phyloP scores from a whole-genome alignment of 2,329 filamentous ascomycete species.

The Pseudodiploospora longispora region DNA sequence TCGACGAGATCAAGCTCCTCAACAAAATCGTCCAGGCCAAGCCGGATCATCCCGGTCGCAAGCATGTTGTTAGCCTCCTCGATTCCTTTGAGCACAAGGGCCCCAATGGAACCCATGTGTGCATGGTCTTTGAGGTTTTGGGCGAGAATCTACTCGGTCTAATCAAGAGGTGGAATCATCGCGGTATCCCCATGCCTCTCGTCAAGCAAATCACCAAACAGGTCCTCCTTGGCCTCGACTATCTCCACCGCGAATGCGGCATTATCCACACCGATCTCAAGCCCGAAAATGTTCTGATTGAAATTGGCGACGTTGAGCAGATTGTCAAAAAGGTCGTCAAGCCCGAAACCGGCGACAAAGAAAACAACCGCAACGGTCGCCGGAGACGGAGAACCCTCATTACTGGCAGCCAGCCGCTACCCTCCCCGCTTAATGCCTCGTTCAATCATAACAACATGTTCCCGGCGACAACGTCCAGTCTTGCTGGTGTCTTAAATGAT shows the following conservation, averaged over 20 bases:
- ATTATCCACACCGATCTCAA: constrained; percentile 98
- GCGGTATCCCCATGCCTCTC: constrained; percentile 89
- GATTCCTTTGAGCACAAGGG: constrained; percentile 98
- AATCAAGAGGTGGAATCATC: constrained; percentile 98
- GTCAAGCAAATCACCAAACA: constrained; percentile 99
- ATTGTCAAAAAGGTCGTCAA: constrained; percentile 96
- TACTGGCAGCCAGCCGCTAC: constrained; percentile 91
- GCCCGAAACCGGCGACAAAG: constrained; percentile 64
- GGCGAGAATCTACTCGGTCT: constrained; percentile 90
- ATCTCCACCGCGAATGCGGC: constrained; percentile 93
- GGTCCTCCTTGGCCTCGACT: constrained; percentile 89
- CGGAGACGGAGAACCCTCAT: constrained; percentile 87
- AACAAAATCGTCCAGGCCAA: constrained; percentile 96
- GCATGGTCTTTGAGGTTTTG: constrained; percentile 98
- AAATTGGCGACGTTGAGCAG: constrained; percentile 97
- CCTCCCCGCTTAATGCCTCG: constrained; percentile 85
- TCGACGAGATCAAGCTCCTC: constrained; percentile 97
- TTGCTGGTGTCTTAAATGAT: constrained; percentile 79
- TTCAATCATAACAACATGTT: constrained; percentile 76
- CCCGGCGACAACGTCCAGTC: constrained; percentile 56
- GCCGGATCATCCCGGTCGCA: constrained; percentile 84
- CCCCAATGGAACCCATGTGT: constrained; percentile 91
- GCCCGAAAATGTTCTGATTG: constrained; percentile 95
- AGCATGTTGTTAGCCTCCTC: constrained; percentile 90
- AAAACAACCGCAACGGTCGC: constrained; percentile 86